Percentiles rank a stretch among this genome's conserved stretches.
Conservation (phyloP, 129 eudicot species). For the Ambrosia trifida region DNA sequence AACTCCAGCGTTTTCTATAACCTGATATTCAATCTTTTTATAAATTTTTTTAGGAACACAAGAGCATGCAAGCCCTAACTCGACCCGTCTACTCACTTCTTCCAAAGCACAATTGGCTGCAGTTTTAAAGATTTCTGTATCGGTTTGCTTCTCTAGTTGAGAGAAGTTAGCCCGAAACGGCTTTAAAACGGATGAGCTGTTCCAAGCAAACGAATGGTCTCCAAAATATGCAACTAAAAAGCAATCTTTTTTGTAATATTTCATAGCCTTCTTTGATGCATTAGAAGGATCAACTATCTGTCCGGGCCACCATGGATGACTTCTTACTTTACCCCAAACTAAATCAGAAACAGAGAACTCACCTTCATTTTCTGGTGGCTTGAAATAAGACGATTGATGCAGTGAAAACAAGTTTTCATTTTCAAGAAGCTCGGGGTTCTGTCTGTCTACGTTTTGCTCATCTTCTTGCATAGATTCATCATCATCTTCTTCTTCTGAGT, state of each 20-base stretch:
- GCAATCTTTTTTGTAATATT: conserved; percentile 65
- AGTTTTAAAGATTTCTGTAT: conserved; percentile 59
- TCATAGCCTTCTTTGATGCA: conserved; percentile 85
- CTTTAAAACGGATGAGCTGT: conserved; percentile 57
- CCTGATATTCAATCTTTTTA: conserved; percentile 53
- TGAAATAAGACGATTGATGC: conserved; percentile 45
- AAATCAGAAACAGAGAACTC: conserved; percentile 62
- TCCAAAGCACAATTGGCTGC: conserved; percentile 74
- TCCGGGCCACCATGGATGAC: conserved; percentile 99
- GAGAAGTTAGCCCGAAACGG: conserved; percentile 70
- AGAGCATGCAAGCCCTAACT: conserved; percentile 80
- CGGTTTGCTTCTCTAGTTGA: conserved; percentile 63
- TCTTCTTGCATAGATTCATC: conserved; percentile 29
- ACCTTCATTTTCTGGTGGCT: conserved; percentile 61
- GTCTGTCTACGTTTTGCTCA: neutral
- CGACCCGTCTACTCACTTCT: conserved; percentile 76
- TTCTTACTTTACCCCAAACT: conserved; percentile 93
- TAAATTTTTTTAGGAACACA: conserved; percentile 55
- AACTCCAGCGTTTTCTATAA: conserved; percentile 69
- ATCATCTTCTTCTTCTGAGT: conserved; percentile 15
- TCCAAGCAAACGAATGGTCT: conserved; percentile 88
- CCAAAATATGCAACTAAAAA: conserved; percentile 93
- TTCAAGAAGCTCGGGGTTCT: conserved; percentile 24
- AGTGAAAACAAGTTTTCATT: conserved; percentile 26
- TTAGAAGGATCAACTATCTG: conserved; percentile 73